Evolutionary conservation across 2,329 filamentous ascomycete genomes (phyloP), one percentile per base, ranked within the genome.

Genomic region (Colletotrichum aenigma): DNA sequence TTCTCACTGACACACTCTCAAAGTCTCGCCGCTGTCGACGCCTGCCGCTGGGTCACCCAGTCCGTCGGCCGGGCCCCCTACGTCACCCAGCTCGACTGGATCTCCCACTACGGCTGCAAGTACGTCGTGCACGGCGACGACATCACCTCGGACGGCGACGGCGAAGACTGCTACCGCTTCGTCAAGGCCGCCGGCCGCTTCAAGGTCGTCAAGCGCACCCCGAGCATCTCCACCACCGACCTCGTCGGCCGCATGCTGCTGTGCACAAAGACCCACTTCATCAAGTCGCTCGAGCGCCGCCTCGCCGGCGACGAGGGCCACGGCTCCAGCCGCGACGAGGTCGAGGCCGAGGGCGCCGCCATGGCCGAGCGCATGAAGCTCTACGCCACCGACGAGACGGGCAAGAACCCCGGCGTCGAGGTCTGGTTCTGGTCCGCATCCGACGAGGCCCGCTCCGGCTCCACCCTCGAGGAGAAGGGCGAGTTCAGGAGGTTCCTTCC

Each of bases 111-210:
- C 84, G 96, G 97, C 77, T 98, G 97, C 89, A 92, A 94, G 82
- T 98, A 96, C 84, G 97, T 98, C 56, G 96, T 98, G 3, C 96
- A 98, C 85, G 96, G 96, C 76, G 97, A 98, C 84, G 96, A 98
- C 85, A 98, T 98, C 82, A 98, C 97, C 4, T 98, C 96, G 0
- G 97, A 99, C 85, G 95, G 94, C 83, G 93, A 93, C 79, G 97
- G 97, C 56, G 94, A 98, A 84, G 97, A 99, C 87, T 98, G 96
- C 87, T 99, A 99, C 87, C 94, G 97, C 76, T 98, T 96, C 82
- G 97, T 99, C 81, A 99, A 99, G 87, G 93, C 94, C 55, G 97
- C 96, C 2, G 94, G 94, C 15, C 92, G 97, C 58, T 99, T 99
- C 91, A 96, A 97, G 86, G 95, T 99, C 21, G 97, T 99, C 61